Conservation (phyloP, 106 monocot species). For the Chionographis japonica region DNA sequence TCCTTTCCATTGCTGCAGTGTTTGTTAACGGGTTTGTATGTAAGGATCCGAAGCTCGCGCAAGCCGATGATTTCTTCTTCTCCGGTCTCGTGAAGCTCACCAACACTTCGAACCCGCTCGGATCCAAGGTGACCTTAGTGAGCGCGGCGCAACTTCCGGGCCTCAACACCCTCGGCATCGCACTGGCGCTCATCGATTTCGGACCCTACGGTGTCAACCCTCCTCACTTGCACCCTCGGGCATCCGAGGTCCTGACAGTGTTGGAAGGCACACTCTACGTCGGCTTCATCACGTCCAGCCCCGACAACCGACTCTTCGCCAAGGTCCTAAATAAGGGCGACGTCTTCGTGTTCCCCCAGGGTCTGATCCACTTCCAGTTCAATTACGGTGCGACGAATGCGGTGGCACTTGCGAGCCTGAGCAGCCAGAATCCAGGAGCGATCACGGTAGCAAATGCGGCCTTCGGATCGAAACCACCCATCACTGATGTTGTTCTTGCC, state of each 20-base stretch:
- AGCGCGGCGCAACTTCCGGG: slow-evolving; percentile 5
- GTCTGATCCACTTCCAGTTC: slow-evolving; percentile 10
- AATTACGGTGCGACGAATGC: slow-evolving; percentile 9
- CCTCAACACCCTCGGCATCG: slow-evolving; percentile 35
- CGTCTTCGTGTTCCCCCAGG: slow-evolving; percentile 7
- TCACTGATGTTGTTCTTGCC: slow-evolving; percentile 25
- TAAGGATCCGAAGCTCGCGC: slow-evolving; percentile 22
- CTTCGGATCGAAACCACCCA: slow-evolving; percentile 37
- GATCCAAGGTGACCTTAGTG: slow-evolving; percentile 16
- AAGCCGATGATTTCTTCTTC: slow-evolving; percentile 22
- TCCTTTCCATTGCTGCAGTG: slow-evolving; percentile 9
- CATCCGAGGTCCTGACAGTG: slow-evolving; percentile 5
- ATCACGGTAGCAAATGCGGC: slow-evolving; percentile 40
- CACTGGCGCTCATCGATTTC: slow-evolving; percentile 15
- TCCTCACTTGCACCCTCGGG: slow-evolving; percentile 14
- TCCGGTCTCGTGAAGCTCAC: slow-evolving; percentile 12
- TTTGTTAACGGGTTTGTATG: slow-evolving; percentile 30
- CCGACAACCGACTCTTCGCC: slow-evolving; percentile 6
- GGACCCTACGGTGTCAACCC: slow-evolving; percentile 4
- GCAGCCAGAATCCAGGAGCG: slow-evolving; percentile 41
- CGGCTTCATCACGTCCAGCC: slow-evolving; percentile 17
- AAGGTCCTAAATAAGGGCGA: slow-evolving; percentile 5
- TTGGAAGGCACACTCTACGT: slow-evolving; percentile 10
- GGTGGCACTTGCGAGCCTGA: slow-evolving; percentile 19
- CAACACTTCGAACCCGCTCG: slow-evolving; percentile 16